A percentile compares a stretch with the other conserved stretches of the same genome.
These are phyloP conservation scores for Globisporangium rhizosaccharum DNA, from an alignment of 352 stramenopile species.

Conservation along the genomic window DNA sequence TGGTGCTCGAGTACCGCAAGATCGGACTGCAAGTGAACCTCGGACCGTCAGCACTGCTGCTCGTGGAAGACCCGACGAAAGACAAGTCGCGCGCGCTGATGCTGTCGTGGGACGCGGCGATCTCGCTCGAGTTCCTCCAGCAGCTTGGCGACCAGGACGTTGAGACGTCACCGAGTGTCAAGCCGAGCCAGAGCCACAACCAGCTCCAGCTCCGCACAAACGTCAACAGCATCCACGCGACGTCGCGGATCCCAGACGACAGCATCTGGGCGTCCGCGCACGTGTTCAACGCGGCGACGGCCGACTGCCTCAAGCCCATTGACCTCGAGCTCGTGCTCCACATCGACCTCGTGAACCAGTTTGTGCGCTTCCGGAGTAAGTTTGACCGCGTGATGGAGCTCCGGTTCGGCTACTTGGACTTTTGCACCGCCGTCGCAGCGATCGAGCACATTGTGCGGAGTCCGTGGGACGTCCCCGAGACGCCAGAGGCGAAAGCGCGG, in stretches of 20 bases:
- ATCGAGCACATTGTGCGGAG: constrained; percentile 52
- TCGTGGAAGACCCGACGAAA: constrained; percentile 73
- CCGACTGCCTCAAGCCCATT: constrained; percentile 78
- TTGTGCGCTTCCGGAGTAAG: constrained; percentile 57
- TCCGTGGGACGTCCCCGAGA: constrained; percentile 11
- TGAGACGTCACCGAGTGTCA: neutral
- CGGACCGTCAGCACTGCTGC: constrained; percentile 55
- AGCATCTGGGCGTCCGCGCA: constrained; percentile 50
- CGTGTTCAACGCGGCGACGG: constrained; percentile 29
- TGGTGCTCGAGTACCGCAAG: constrained; percentile 32
- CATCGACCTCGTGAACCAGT: constrained; percentile 53
- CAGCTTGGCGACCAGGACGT: constrained; percentile 23
- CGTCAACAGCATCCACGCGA: constrained; percentile 68
- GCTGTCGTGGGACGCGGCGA: constrained; percentile 71
- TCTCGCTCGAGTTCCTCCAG: constrained; percentile 58
- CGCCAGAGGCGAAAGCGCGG: constrained; percentile 9
- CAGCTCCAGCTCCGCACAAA: constrained; percentile 58
- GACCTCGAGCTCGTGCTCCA: constrained; percentile 64
- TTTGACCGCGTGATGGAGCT: constrained; percentile 79
- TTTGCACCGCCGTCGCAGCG: constrained; percentile 56
- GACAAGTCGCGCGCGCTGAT: constrained; percentile 66
- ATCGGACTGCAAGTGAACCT: constrained; percentile 55
- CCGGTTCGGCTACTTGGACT: constrained; percentile 81
- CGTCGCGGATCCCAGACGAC: constrained; percentile 67
- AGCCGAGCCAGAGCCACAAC: constrained; percentile 22